Base-by-base conservation (phyloP, 2,329 filamentous ascomycete genomes). In the Aspergillus viridinutans region DNA sequence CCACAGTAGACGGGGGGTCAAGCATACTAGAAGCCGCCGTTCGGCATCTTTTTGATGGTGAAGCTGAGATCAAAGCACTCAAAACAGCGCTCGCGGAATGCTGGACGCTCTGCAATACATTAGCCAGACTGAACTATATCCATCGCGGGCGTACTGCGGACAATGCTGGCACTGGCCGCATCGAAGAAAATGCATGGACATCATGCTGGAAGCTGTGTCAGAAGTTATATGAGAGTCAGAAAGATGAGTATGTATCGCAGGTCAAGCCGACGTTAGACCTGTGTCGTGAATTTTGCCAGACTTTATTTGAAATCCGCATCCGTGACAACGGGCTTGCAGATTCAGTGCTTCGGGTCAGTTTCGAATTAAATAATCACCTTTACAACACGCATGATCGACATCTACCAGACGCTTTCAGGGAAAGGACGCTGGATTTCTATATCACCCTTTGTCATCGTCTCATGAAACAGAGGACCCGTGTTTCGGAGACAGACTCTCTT, bases 181-280 rank as follows among this genome's bases (percentile, higher is more conserved):
- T 88, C 28, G 90, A 96, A 69, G 90, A 96, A 70, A 88, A 89
- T 65, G 92, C 92, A 0, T 97, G 92, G 93, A 91, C 90, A 72
- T 90, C 89, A 60, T 97, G 92, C 75, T 97, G 92, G 93, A 89
- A 88, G 65, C 79, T 97, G 25, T 97, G 92, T 69, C 90, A 96
- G 70, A 88, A 89, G 57, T 82, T 97, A 3, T 97, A 97, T 70
- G 85, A 92, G 59, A 90, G 88, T 62, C 83, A 87, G 52, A 86
- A 93, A 55, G 87, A 92, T 61, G 82, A 87, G 53, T 80, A 85
- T 32, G 83, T 86, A 53, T 83, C 84, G 32, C 86, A 88, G 59
- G 85, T 92, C 47, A 82, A 84, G 56, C 85, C 86, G 21, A 95
- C 90, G 1, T 77, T 97, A 40, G 92, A 96, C 70, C 79, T 96